Percentiles rank a stretch among this genome's conserved stretches.
These are phyloP conservation scores for Aspergillus mulundensis DNA, from an alignment of 495 filamentous ascomycete species.

Conservation along the genomic window DNA sequence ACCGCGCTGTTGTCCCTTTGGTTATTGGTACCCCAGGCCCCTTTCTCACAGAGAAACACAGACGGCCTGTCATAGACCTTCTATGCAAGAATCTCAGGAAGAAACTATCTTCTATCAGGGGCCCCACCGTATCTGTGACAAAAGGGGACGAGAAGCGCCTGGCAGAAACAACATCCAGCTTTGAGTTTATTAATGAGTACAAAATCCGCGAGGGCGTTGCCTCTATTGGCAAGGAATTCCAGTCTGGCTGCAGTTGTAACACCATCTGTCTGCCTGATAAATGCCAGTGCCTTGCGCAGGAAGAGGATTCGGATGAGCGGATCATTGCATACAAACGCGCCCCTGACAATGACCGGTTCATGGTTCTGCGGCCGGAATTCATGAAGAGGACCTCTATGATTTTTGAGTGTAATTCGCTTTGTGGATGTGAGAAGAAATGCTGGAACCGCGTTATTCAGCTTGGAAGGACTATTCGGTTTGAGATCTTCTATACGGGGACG, in stretches of 20 bases:
- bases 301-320: slow-evolving; percentile 31
- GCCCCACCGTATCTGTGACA: slow-evolving; percentile 25
- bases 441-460: slow-evolving; percentile 78
- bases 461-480: slow-evolving; percentile 67
- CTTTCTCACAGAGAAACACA: slow-evolving; percentile 9
- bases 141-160: slow-evolving; percentile 22
- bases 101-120: slow-evolving; percentile 26
- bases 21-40: slow-evolving; percentile 8
- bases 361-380: slow-evolving; percentile 29
- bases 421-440: slow-evolving; percentile 62
- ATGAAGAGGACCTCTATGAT: slow-evolving; percentile 47
- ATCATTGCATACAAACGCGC: slow-evolving; percentile 36
- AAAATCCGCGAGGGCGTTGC: slow-evolving; percentile 33
- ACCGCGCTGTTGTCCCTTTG: slow-evolving; percentile 12
- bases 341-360: slow-evolving; percentile 8
- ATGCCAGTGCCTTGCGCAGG: slow-evolving; percentile 37
- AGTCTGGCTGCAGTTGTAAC: slow-evolving; percentile 38
- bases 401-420: slow-evolving; percentile 77
- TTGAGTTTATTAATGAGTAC: slow-evolving; percentile 43
- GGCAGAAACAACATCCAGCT: slow-evolving; percentile 27
- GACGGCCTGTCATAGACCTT: not conserved
- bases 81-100: slow-evolving; percentile 19
- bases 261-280: slow-evolving; percentile 27
- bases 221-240: slow-evolving; percentile 31
- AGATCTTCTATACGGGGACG: slow-evolving; percentile 74